Evolutionary conservation across 495 filamentous ascomycete species (phyloP).

Genomic region (Penicillium egyptiacum): DNA sequence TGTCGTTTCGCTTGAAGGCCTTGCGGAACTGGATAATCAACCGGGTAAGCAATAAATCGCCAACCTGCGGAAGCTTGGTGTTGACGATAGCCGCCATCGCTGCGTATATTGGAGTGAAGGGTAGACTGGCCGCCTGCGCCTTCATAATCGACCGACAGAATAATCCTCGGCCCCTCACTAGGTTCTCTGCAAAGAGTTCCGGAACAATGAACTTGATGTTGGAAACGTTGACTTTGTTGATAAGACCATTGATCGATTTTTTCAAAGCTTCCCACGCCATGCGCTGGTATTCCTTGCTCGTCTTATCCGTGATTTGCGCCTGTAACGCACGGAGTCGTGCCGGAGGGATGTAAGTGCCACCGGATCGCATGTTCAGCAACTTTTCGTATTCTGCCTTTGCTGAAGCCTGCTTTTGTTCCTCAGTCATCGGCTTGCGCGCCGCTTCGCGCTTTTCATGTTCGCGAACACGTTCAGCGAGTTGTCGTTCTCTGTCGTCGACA

Average conservation of each 20-base stretch:
- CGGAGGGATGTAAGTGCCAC: conserved; percentile 94
- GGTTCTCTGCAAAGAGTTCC: conserved; percentile 91
- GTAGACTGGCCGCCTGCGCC: conserved; percentile 92
- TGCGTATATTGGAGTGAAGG: conserved; percentile 93
- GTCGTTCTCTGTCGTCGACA: conserved; percentile 60
- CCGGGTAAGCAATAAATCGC: conserved; percentile 83
- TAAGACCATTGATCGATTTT: conserved; percentile 96
- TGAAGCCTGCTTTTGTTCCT: conserved; percentile 77
- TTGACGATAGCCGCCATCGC: conserved; percentile 96
- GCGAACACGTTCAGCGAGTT: conserved; percentile 59
- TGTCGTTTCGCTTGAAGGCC: conserved; percentile 94
- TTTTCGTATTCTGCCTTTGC: conserved; percentile 92
- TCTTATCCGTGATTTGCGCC: conserved; percentile 94
- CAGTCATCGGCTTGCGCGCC: conserved; percentile 62
- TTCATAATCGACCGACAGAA: conserved; percentile 98
- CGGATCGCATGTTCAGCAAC: conserved; percentile 83
- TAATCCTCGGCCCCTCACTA: conserved; percentile 84
- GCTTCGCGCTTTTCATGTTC: conserved; percentile 54
- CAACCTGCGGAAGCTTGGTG: conserved; percentile 91
- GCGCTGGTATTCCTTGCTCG: conserved; percentile 94
- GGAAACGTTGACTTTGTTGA: conserved; percentile 96
- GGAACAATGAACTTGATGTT: conserved; percentile 98
- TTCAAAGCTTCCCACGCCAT: conserved; percentile 99
- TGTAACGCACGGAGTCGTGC: conserved; percentile 88
- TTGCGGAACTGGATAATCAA: conserved; percentile 92